Percentiles rank a stretch among this genome's conserved stretches.
Conservation (phyloP, 116 monocot species). For the Iris pallida region DNA sequence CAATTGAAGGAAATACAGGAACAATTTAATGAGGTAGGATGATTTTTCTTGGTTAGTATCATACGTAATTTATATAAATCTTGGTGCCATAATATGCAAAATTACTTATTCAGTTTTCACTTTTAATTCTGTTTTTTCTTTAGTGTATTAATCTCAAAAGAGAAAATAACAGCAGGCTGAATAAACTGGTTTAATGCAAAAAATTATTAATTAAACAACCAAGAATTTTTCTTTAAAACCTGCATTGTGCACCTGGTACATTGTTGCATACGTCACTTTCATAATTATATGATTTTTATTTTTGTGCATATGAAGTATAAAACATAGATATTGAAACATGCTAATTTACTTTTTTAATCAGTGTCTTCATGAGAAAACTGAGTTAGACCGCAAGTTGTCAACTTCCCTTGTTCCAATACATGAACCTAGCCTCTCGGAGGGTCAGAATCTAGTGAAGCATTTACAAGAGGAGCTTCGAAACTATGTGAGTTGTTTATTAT, state of each 20-base stretch:
- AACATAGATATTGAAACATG: background rate
- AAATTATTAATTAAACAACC: background rate
- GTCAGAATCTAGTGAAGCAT: slow-evolving; percentile 62
- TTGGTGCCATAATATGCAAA: background rate
- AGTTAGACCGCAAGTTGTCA: slow-evolving; percentile 38
- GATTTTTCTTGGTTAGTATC: background rate
- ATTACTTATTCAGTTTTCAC: background rate
- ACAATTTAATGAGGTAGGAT: slow-evolving; percentile 60
- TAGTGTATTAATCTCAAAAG: background rate
- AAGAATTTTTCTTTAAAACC: no score
- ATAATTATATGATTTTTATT: no score
- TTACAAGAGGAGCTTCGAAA: slow-evolving; percentile 79
- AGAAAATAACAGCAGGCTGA: background rate
- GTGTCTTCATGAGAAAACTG: slow-evolving; percentile 61
- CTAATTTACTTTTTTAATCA: slow-evolving; percentile 20
- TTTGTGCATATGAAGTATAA: no score
- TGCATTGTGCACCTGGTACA: no score
- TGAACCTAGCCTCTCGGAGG: slow-evolving; percentile 30
- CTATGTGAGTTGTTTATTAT: slow-evolving; percentile 47
- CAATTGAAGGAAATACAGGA: slow-evolving; percentile 46
- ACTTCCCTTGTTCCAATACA: slow-evolving; percentile 15
- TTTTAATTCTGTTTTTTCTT: background rate
- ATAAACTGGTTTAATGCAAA: background rate
- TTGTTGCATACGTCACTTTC: no score
- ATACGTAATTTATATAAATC: background rate